Conservation (phyloP, 176 grass and related monocot genomes). For the Musa itinerans region DNA sequence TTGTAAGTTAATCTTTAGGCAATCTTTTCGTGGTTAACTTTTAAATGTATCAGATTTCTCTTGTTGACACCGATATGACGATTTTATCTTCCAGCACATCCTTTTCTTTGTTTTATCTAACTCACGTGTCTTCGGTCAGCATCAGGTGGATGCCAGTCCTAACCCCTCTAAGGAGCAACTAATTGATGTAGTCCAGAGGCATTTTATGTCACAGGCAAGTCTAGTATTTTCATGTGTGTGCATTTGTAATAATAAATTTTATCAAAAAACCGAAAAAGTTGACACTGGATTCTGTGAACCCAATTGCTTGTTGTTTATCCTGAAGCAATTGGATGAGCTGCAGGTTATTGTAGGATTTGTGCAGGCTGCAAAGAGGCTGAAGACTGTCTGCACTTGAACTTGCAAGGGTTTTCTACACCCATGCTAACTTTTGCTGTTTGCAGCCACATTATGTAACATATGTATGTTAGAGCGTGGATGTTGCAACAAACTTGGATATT, state of each 20-base stretch:
- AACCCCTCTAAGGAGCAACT: conserved; percentile 75
- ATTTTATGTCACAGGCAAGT: conserved; percentile 68
- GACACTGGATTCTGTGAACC: neutral
- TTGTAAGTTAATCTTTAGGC: conserved; percentile 33
- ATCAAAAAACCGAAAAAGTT: neutral
- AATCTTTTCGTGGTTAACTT: neutral
- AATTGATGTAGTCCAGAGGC: conserved; percentile 66
- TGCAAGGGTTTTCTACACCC: conserved; percentile 17
- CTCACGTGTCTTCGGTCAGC: neutral
- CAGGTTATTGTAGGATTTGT: conserved; percentile 57
- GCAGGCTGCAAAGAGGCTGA: conserved; percentile 72
- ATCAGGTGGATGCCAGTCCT: conserved; percentile 47
- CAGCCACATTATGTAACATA: conserved; percentile 57
- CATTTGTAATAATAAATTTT: too few species aligned
- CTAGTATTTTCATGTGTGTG: neutral
- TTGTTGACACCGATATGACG: neutral
- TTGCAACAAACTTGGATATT: conserved; percentile 21
- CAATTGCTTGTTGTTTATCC: conserved; percentile 28
- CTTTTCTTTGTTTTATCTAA: too few species aligned
- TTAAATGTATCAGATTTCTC: neutral
- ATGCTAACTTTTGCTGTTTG: conserved; percentile 43
- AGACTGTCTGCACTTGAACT: conserved; percentile 37
- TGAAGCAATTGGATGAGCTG: conserved; percentile 79
- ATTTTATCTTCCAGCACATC: conserved; percentile 10
- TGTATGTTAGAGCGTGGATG: conserved; percentile 29